Base-by-base conservation (phyloP, 495 filamentous ascomycete genomes). In the Stereocaulon alpinum region DNA sequence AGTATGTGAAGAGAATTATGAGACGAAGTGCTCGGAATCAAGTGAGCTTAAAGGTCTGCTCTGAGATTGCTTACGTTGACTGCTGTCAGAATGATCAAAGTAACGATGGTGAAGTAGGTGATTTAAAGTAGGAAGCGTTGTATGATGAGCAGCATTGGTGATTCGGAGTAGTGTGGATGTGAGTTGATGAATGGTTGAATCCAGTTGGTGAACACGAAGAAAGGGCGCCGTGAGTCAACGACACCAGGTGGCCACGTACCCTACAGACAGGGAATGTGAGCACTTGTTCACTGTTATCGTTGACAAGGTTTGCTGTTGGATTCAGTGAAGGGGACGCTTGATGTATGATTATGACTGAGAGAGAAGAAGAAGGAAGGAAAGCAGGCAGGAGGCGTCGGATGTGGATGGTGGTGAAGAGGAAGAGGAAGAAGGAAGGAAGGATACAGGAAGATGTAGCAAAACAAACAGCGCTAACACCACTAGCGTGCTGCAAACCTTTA, bases 341-440 rank as follows among this genome's bases (percentile, higher is more conserved):
- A 69, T 73, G 58, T 49, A 52, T 9, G 51, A 45, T 30, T 40
- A 27, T 49, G 74, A 2, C n/a, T 17, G 10, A 63, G 72, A 40
- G 72, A 75, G 62, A 75, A 40, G 61, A 75, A 6, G 14, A 50
- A 50, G 27, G 1, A 50, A 32, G 1, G 47, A 30, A 37, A 4
- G 32, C 6, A 37, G 5, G 32, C 12, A 4, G 41, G 65, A 71
- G 20, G 72, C 72, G 20, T 68, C 66, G 9, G 68, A 69, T 56
- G 74, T 69, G 14, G 18, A n/a, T 24, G 24, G 24, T 24, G 24
- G 34, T 53, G 32, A 72, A 75, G 66, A 70, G 24, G 74, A 45
- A 74, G 76, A 56, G 74, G 76, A 58, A 65, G 76, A 14, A 61
- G 74, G 40, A 72, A 70, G 59, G 69, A 49, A 20, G 37, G 40